Evolutionary conservation across 2,329 filamentous ascomycete species (phyloP), one percentile per base, ranked within the genome.

Genomic region (Trichoderma sp.): DNA sequence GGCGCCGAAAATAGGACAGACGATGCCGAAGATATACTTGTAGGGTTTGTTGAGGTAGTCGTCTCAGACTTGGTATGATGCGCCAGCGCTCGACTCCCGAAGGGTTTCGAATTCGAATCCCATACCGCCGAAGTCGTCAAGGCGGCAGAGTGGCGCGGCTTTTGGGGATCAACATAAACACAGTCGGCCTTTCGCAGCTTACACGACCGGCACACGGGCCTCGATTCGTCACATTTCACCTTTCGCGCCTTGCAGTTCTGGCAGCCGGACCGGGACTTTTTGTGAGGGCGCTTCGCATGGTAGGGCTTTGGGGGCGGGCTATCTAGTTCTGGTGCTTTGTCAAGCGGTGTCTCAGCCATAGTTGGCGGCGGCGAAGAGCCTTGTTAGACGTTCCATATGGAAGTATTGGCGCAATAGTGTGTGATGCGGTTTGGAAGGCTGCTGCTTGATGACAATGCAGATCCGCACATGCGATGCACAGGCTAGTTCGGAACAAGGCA

Each of bases 161-260:
- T 64, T 24, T 35, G 69, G 21, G 69, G 50, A 21, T 56, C n/a
- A 45, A 83, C 11, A 79, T 90, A 91, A 71, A 86, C 80, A 79
- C 89, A 91, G 3, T 82, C 80, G 72, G 86, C 86, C 74, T 84
- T 85, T 75, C 89, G 85, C 76, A 87, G 80, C 59, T 81, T 84
- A 80, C 89, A 91, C 35, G 85, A 84, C 56, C 85, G 85, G 78
- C 89, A 91, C 3, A 83, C 79, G 0, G 89, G 89, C 33, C 84
- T 85, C 6, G 78, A 83, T 79, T 91, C 88, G 76, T 89, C 87
- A 81, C 89, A 90, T 81, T 89, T 90, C 72, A 89, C 87, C 81
- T 88, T 89, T 73, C 89, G 86, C 18, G 81, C 80, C 81, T 90
- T 91, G 84, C 89, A 91, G 79, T 87, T 88, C 76, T 83, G 83